Evolutionary conservation across 2,329 filamentous ascomycete species (phyloP).

Genomic region (Cladosporium halotolerans): DNA sequence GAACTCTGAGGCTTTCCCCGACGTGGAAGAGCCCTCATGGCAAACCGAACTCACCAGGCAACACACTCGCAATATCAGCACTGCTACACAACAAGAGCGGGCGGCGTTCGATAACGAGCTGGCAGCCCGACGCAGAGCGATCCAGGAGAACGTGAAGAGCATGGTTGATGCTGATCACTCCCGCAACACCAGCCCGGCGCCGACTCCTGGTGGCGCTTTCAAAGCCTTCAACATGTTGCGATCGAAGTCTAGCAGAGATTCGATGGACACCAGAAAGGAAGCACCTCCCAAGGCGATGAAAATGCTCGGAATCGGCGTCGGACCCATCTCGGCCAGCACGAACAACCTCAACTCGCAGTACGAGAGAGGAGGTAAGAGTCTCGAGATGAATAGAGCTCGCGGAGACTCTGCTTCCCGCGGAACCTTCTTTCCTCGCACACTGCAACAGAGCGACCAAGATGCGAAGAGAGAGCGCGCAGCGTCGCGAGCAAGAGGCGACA

Average conservation of each 20-base stretch:
- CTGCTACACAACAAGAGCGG: conserved; percentile 49
- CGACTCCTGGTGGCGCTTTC: conserved; percentile 34
- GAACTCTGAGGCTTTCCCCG: conserved; percentile 10
- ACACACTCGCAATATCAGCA: conserved; percentile 45
- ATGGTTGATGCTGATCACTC: conserved; percentile 57
- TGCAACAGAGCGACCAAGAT: conserved; percentile 21
- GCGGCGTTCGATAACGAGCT: conserved; percentile 70
- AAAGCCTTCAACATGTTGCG: conserved; percentile 60
- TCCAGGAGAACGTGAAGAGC: conserved; percentile 66
- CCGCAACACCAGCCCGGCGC: conserved; percentile 31
- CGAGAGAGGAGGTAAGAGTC: conserved; percentile 20
- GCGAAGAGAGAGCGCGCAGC: conserved; percentile 28
- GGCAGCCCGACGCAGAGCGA: conserved; percentile 61
- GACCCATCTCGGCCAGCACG: conserved; percentile 26
- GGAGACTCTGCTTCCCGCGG: conserved; percentile 20
- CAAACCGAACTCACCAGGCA: conserved; percentile 43
- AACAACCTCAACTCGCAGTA: conserved; percentile 28
- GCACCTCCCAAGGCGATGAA: conserved; percentile 52
- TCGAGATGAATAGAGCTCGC: conserved; percentile 20
- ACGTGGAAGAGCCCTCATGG: conserved; percentile 34
- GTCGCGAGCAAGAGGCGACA: conserved; percentile 31
- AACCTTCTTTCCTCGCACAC: conserved; percentile 14
- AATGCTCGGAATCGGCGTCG: conserved; percentile 48
- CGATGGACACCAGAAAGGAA: conserved; percentile 49
- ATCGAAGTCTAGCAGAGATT: conserved; percentile 61